phyloP scores from a whole-genome alignment of 108 stramenopile genomes.

The Skeletonema marinoi region DNA sequence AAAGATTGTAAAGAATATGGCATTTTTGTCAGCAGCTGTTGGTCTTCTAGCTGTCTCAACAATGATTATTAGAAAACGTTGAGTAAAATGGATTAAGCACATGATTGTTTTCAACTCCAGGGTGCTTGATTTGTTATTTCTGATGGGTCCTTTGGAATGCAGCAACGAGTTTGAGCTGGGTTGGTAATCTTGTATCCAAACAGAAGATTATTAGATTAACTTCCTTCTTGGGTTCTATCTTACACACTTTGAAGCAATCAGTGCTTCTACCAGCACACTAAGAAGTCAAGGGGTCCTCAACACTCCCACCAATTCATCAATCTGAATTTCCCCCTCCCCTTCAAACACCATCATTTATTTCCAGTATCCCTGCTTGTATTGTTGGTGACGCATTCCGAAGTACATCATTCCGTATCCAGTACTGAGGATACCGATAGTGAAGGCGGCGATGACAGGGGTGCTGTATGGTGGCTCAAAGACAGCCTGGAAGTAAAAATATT shows the following conservation, averaged over 20 bases:
- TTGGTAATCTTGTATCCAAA: neutral
- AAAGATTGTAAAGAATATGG: neutral
- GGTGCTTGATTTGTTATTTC: neutral
- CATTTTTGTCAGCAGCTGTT: neutral
- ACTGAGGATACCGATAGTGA: constrained; percentile 32
- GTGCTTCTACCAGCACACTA: neutral
- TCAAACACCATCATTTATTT: constrained; percentile 43
- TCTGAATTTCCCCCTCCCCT: neutral
- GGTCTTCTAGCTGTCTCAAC: neutral
- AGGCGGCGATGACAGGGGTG: constrained; percentile 21
- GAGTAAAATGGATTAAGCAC: neutral
- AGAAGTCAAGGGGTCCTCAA: neutral
- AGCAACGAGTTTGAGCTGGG: no score
- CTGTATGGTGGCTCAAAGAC: constrained; percentile 57
- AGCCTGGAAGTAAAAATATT: constrained; percentile 28
- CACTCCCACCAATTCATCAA: neutral
- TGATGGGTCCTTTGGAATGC: neutral
- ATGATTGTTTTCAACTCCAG: no score
- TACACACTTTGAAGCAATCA: neutral
- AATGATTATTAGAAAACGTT: neutral
- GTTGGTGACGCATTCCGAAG: constrained; percentile 75
- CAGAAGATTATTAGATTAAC: neutral
- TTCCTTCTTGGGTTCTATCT: neutral
- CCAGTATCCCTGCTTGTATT: constrained; percentile 91
- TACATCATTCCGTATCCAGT: constrained; percentile 75